A percentile compares a stretch with the other conserved stretches of the same genome.
Evolutionary conservation across 306 rosid species (phyloP).

Genomic region (Pterocarpus macrocarpus): DNA sequence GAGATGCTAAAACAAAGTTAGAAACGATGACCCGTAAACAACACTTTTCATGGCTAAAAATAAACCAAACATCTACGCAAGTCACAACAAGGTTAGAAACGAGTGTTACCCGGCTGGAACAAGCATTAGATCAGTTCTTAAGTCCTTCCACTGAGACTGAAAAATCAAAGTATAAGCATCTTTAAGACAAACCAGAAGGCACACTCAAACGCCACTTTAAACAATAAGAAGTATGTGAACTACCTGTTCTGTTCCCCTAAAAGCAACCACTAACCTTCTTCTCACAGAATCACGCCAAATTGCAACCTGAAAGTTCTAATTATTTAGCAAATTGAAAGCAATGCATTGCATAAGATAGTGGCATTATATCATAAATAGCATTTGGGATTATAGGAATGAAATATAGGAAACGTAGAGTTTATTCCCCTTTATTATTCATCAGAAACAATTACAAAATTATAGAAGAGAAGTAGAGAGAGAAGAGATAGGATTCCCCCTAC

Average conservation of each 20-base stretch:
- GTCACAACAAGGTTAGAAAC: constrained; percentile 41
- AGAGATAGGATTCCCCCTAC: too few relatives aligned
- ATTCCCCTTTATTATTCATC: too few relatives aligned
- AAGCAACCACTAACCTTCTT: constrained; percentile 87
- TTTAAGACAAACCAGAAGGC: constrained; percentile 27
- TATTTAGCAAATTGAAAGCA: constrained; percentile 47
- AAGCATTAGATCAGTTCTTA: constrained; percentile 86
- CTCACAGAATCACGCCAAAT: constrained; percentile 88
- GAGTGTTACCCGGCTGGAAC: constrained; percentile 82
- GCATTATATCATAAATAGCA: constrained; percentile 14
- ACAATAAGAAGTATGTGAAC: constrained; percentile 41
- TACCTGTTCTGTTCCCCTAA: constrained; percentile 98
- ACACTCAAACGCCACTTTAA: constrained; percentile 10
- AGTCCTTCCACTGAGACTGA: constrained; percentile 94
- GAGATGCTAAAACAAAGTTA: constrained; percentile 30
- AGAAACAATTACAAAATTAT: too few relatives aligned
- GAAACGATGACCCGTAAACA: not conserved
- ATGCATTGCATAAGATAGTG: constrained; percentile 25
- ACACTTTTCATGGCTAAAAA: not conserved
- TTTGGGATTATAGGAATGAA: not conserved
- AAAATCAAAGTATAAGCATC: constrained; percentile 41
- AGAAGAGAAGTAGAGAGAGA: too few relatives aligned
- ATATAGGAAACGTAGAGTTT: too few relatives aligned
- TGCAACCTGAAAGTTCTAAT: constrained; percentile 77
- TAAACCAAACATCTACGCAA: constrained; percentile 34